Conservation (phyloP, 1,139 yeast genomes). For the Blastobotrys arbuscula region DNA sequence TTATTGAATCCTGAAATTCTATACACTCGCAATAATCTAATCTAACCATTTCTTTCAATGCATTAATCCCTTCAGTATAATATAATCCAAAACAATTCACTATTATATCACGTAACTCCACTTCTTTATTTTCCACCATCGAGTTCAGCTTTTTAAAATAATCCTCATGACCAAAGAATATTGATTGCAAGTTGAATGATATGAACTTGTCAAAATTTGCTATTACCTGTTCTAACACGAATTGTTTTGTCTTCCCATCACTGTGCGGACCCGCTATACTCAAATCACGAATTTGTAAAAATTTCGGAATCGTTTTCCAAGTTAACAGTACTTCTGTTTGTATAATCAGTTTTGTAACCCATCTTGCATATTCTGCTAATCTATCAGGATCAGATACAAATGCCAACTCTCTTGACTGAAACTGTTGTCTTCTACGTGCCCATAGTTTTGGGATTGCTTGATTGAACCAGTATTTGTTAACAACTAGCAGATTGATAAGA, state of each 20-base stretch:
- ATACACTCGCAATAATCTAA: too few species aligned
- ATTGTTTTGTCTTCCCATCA: not conserved
- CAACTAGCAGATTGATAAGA: not conserved
- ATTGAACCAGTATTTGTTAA: not conserved
- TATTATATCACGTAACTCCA: not conserved
- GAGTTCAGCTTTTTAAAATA: not conserved
- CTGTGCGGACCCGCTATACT: not conserved
- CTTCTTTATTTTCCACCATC: not conserved
- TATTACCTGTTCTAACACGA: not conserved
- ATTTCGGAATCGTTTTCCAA: not conserved
- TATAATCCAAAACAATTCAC: too few species aligned
- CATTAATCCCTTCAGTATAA: too few species aligned
- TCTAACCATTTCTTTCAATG: too few species aligned
- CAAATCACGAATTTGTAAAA: not conserved
- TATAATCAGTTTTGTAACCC: not conserved
- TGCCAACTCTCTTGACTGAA: not conserved
- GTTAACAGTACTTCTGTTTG: not conserved
- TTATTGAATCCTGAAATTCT: too few species aligned
- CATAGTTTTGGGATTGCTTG: not conserved
- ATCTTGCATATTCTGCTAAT: not conserved
- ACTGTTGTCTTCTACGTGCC: not conserved
- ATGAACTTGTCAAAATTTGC: not conserved
- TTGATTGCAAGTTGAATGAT: not conserved
- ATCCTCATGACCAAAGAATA: not conserved
- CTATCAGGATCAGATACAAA: not conserved